Evolutionary conservation across 2,329 filamentous ascomycete species (phyloP).

Genomic region (Microsporum audouinii): DNA sequence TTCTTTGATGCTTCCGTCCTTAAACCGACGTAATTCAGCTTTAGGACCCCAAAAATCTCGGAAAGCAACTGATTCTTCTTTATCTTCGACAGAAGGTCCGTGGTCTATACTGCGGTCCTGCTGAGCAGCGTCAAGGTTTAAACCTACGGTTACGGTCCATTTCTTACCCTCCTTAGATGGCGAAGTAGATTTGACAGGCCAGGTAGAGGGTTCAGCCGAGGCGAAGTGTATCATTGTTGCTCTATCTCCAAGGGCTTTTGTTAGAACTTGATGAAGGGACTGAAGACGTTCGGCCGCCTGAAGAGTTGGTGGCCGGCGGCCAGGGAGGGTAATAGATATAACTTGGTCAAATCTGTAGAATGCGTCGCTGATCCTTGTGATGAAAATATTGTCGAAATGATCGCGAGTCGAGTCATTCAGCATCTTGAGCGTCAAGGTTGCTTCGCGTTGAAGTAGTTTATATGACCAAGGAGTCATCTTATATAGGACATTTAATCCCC

Average conservation of each 20-base stretch:
- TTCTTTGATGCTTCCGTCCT: slow-evolving; percentile 86
- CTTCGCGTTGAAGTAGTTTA: slow-evolving; percentile 58
- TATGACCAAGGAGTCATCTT: slow-evolving; percentile 89
- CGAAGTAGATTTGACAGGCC: slow-evolving; percentile 38
- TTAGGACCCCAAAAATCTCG: slow-evolving; percentile 92
- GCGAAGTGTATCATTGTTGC: slow-evolving; percentile 55
- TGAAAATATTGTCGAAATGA: slow-evolving; percentile 78
- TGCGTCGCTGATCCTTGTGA: slow-evolving; percentile 45
- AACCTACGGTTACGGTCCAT: slow-evolving; percentile 45
- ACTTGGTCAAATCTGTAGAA: slow-evolving; percentile 46
- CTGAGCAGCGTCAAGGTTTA: slow-evolving; percentile 62
- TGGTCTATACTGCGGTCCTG: slow-evolving; percentile 70
- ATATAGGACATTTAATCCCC: slow-evolving; percentile 70
- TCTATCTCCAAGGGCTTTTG: slow-evolving; percentile 63
- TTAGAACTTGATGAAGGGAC: slow-evolving; percentile 52
- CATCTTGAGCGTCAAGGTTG: slow-evolving; percentile 60
- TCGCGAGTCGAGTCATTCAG: slow-evolving; percentile 63
- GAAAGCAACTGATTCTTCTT: slow-evolving; percentile 69
- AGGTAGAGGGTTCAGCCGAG: slow-evolving; percentile 30
- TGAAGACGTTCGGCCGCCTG: slow-evolving; percentile 18
- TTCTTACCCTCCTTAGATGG: slow-evolving; percentile 20
- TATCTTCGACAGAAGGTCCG: slow-evolving; percentile 75
- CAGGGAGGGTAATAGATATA: slow-evolving; percentile 27
- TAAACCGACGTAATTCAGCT: slow-evolving; percentile 84
- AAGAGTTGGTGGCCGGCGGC: slow-evolving; percentile 22